Conservation (phyloP, 768 basidiomycete genomes). For the Lactifluus piperatus region DNA sequence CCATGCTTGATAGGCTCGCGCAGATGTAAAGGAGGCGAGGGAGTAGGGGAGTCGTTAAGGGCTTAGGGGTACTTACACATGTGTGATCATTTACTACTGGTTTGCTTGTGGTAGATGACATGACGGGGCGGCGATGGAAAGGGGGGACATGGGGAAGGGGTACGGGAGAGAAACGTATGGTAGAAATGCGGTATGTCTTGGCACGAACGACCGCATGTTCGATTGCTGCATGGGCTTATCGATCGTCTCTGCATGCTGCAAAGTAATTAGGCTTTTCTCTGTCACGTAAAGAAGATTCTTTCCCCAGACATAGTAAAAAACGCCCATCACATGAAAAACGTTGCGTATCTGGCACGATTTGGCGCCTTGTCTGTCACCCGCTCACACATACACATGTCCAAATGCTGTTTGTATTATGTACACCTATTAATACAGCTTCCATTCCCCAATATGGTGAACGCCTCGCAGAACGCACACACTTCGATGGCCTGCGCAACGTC, state of each 20-base stretch:
- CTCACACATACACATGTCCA: neutral
- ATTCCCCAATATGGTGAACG: neutral
- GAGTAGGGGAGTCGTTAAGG: too few relatives aligned
- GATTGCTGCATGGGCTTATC: neutral
- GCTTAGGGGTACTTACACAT: too few relatives aligned
- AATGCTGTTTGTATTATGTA: neutral
- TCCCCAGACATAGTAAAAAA: neutral
- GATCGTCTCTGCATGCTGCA: neutral
- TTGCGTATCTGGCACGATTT: neutral
- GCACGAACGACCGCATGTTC: neutral
- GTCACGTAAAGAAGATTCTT: neutral
- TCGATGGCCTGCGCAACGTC: neutral
- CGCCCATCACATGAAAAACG: neutral
- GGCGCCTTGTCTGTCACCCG: neutral
- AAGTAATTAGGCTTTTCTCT: neutral
- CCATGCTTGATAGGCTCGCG: too few relatives aligned
- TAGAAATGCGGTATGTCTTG: neutral
- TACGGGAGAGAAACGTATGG: neutral
- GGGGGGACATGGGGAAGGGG: neutral
- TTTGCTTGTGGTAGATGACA: neutral
- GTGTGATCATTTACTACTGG: too few relatives aligned
- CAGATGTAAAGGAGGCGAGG: too few relatives aligned
- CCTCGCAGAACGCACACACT: neutral
- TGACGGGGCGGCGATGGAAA: neutral
- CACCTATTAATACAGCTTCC: constrained; percentile 1